Conservation (phyloP, 2,329 filamentous ascomycete species). For the Ascochyta pisi region DNA sequence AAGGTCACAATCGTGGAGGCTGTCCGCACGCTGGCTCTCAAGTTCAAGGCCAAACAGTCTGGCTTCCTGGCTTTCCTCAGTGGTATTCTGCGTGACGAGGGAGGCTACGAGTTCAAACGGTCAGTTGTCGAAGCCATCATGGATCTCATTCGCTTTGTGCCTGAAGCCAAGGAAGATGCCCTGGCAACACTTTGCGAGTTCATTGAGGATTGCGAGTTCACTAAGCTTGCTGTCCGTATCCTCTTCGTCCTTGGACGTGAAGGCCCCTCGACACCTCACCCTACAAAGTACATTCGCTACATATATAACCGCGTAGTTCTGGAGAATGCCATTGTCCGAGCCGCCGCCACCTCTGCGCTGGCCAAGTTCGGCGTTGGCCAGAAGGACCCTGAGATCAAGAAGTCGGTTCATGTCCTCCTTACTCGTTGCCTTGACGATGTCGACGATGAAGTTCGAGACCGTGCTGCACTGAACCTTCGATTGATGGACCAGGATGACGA, state of each 20-base stretch:
- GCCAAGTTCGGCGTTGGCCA: slow-evolving; percentile 96
- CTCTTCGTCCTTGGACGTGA: slow-evolving; percentile 92
- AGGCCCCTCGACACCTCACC: slow-evolving; percentile 92
- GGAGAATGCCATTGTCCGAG: slow-evolving; percentile 94
- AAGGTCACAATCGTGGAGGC: slow-evolving; percentile 99
- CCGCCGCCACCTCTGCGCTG: slow-evolving; percentile 91
- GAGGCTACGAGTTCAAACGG: slow-evolving; percentile 97
- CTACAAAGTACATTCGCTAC: slow-evolving; percentile 98
- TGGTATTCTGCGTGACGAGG: slow-evolving; percentile 94
- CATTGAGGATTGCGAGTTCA: slow-evolving; percentile 99
- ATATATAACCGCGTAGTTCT: slow-evolving; percentile 98
- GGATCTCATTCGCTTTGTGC: slow-evolving; percentile 98
- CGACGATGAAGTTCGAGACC: slow-evolving; percentile 96
- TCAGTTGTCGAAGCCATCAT: slow-evolving; percentile 99
- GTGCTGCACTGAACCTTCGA: slow-evolving; percentile 88
- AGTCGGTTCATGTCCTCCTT: slow-evolving; percentile 89
- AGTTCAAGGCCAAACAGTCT: slow-evolving; percentile 97
- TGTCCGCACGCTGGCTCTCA: slow-evolving; percentile 93
- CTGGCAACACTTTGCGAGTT: slow-evolving; percentile 97
- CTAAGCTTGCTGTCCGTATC: slow-evolving; percentile 94
- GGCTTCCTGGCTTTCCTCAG: slow-evolving; percentile 98
- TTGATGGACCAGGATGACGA: slow-evolving; percentile 92
- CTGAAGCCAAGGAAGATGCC: slow-evolving; percentile 80
- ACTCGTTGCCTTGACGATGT: slow-evolving; percentile 94
- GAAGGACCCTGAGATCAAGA: slow-evolving; percentile 95